Percentiles rank a stretch among this genome's conserved stretches.
Conservation (phyloP, 768 basidiomycete species). For the Lentinula aciculospora region DNA sequence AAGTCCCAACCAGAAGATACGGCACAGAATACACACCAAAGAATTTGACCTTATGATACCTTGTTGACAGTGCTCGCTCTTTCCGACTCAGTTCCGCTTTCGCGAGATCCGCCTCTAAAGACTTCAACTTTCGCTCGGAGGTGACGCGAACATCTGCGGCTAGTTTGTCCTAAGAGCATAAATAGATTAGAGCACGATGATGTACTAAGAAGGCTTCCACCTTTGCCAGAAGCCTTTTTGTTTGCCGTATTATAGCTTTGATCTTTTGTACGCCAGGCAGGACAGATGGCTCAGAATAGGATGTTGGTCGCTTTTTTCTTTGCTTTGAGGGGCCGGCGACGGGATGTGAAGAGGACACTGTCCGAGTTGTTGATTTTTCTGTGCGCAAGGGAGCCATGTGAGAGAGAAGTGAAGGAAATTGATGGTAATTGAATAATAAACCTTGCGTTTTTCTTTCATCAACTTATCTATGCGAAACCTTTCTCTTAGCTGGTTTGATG, state of each 20-base stretch:
- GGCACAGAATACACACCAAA: slow-evolving; percentile 57
- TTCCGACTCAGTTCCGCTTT: slow-evolving; percentile 57
- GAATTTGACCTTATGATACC: slow-evolving; percentile 91
- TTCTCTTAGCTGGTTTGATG: slow-evolving; percentile 29
- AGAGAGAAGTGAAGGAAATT: not conserved
- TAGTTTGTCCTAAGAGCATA: slow-evolving; percentile 55
- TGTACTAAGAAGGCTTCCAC: slow-evolving; percentile 28
- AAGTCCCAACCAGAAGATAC: not conserved
- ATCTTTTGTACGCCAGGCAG: slow-evolving; percentile 78
- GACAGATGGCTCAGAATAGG: slow-evolving; percentile 22
- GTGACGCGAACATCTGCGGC: slow-evolving; percentile 81
- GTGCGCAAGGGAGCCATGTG: slow-evolving; percentile 16
- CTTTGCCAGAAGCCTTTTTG: slow-evolving; percentile 76
- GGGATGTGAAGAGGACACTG: slow-evolving; percentile 5
- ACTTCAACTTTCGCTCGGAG: slow-evolving; percentile 72
- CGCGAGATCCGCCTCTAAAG: slow-evolving; percentile 68
- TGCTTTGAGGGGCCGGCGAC: slow-evolving; percentile 18
- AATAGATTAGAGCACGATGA: not conserved
- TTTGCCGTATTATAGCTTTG: slow-evolving; percentile 81
- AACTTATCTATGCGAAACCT: slow-evolving; percentile 42
- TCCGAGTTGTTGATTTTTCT: slow-evolving; percentile 1
- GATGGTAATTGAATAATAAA: not conserved
- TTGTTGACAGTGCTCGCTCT: slow-evolving; percentile 66
- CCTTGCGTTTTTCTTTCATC: not conserved
- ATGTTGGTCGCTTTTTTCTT: slow-evolving; percentile 17